Evolutionary conservation across 1,284 basidiomycete species (phyloP), one percentile per base, ranked within the genome.

Genomic region (Sporisorium sorghi): DNA sequence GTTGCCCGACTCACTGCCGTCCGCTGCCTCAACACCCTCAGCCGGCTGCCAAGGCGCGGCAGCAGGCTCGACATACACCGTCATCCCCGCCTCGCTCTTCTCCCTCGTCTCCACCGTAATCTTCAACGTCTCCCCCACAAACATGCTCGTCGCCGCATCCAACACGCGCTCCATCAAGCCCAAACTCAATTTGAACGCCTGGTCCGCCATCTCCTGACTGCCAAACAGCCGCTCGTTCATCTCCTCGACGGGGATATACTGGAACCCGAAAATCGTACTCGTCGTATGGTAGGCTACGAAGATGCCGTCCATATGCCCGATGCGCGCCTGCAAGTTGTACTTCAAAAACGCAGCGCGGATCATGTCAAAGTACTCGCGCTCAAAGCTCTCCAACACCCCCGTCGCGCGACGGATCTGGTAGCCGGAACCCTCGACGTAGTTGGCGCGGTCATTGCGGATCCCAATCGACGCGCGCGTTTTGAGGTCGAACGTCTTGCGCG

Each of bases 301-400:
- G 26, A 97, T 91, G 15, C 96, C 96, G 81, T 98, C 95, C 96
- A 99, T 99, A 81, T 92, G 90, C 2, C 96, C 96, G 71, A 99
- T 98, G 6, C 96, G 90, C 0, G 89, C 95, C 88, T 99, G 96
- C 87, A 98, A 93, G 77, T 89, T 92, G 85, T 96, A 99, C 86
- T 98, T 98, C 61, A 99, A 88, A 86, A 98, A 96, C 0, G 94
- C 94, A 4, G 93, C 91, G 5, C 96, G 90, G 63, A 95, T 90
- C 63, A 99, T 89, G 80, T 99, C 96, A 59, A 76, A 81, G 46
- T 83, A 81, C 55, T 85, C 83, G 14, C 84, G 62, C 61, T 85
- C 84, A 39, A 84, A 85, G n/a, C 75, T 78, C 62, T 83, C 81
- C 35, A 79, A 52, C n/a, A 80, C 68, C 1, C 84, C 84, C 6